Percentiles rank a stretch among this genome's conserved stretches.
These are phyloP conservation scores for Yamadazyma scolyti DNA, from an alignment of 805 yeast genomes.

Conservation along the genomic window DNA sequence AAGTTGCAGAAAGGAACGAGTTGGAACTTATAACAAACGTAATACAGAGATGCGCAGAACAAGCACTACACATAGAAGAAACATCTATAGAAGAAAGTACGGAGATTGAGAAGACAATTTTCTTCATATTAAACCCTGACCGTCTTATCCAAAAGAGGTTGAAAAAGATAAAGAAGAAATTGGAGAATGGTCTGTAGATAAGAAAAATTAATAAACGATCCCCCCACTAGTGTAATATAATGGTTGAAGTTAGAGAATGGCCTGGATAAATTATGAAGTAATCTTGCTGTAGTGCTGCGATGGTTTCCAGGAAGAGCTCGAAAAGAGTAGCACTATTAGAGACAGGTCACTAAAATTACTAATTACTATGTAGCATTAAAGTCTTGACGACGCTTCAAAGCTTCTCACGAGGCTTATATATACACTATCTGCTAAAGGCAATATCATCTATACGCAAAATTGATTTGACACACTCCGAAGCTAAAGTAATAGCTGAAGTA, in stretches of 20 bases:
- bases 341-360: too few relatives aligned
- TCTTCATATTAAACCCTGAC: constrained; percentile 59
- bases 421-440: constrained; percentile 57
- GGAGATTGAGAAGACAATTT: constrained; percentile 58
- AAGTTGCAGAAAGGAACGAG: constrained; percentile 14
- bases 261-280: background rate
- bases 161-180: constrained; percentile 16
- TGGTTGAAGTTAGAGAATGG: background rate
- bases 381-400: too few relatives aligned
- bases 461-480: constrained; percentile 95
- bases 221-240: too few relatives aligned
- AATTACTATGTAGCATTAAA: too few relatives aligned
- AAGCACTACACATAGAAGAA: constrained; percentile 39
- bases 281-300: too few relatives aligned
- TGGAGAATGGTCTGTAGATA: background rate
- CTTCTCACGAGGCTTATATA: too few relatives aligned
- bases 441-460: constrained; percentile 96
- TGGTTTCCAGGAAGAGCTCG: background rate
- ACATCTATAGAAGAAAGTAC: constrained; percentile 62
- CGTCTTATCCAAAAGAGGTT: constrained; percentile 45
- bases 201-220: too few relatives aligned
- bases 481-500: constrained; percentile 90
- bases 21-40: constrained; percentile 43
- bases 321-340: constrained; percentile 1
- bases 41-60: constrained; percentile 46